Conservation (phyloP, 2,329 filamentous ascomycete species). For the Chaetoscypha palmicola region DNA sequence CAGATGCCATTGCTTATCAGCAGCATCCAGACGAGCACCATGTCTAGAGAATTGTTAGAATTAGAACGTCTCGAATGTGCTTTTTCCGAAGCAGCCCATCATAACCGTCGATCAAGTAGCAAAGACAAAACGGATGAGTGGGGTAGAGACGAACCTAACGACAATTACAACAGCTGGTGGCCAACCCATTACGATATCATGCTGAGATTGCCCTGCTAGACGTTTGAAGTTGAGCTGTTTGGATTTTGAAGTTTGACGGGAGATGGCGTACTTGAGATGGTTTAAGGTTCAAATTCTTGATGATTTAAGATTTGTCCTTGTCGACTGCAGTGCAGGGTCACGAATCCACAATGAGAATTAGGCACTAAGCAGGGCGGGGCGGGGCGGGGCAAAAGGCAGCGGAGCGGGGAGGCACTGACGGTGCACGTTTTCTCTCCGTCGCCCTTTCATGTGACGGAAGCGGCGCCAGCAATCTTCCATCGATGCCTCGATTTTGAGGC, state of each 20-base stretch:
- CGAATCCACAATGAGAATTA: neutral
- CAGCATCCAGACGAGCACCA: constrained; percentile 86
- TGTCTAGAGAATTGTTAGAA: constrained; percentile 51
- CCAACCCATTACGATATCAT: constrained; percentile 35
- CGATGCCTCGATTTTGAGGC: constrained; percentile 1
- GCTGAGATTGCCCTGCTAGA: no score
- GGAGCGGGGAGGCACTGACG: neutral
- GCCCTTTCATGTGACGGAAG: constrained; percentile 3
- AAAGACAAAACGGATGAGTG: neutral
- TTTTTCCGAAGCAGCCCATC: neutral
- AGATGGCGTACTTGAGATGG: no score
- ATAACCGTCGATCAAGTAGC: neutral
- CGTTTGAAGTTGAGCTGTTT: no score
- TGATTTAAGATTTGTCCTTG: no score
- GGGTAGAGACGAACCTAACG: constrained; percentile 37
- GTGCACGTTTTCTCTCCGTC: constrained; percentile 1
- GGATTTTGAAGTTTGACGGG: no score
- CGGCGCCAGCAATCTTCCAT: neutral
- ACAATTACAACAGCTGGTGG: constrained; percentile 45
- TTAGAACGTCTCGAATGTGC: no score
- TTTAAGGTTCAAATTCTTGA: no score
- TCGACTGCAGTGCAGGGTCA: no score
- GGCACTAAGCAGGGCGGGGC: constrained; percentile 3
- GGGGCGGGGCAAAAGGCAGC: no score
- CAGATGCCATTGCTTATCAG: constrained; percentile 91